Evolutionary conservation across 2,329 filamentous ascomycete genomes (phyloP), one percentile per base, ranked within the genome.

Genomic region (Dryadomyces sulphureus): DNA sequence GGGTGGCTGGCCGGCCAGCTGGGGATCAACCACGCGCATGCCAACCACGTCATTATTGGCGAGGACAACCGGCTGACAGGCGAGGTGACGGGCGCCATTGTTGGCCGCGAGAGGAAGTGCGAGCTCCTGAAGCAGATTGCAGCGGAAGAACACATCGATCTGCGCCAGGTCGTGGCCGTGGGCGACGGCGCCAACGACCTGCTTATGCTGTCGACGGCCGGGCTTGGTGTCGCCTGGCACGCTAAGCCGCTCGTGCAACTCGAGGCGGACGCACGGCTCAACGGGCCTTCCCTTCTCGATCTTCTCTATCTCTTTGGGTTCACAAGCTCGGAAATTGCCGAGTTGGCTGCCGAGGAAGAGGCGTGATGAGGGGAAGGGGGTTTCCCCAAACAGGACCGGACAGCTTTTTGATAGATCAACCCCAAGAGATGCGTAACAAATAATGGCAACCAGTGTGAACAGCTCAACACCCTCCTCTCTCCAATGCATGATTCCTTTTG

Each of bases 131-230:
- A 81, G 11, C 72, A 84, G 59, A 84, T 90, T 53, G 82, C 84
- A 1, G 62, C 64, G 44, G 75, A 78, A 57, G 81, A 89, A 56
- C 70, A 70, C 1, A 72, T 89, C 42, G 62, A 73, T 3, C 61
- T 83, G 8, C 70, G 76, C 22, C 80, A 87, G 61, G 74, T 79
- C 25, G 66, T 92, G 22, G 84, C 82, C 3, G 76, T 90, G 0
- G 85, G 85, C 5, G 85, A 92, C 60, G 86, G 85, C 7, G 85
- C 84, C 34, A 92, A 92, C 57, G 85, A 92, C 58, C 61, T 92
- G 52, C 67, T 81, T 48, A 92, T 92, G 85, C 77, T 92, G 70
- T 71, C 69, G 8, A 73, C 75, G 41, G 84, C 85, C 0, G 84
- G 83, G 0, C 62, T 90, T 34, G 86, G 85, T 19, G 79, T 92